phyloP scores from a whole-genome alignment of 2,329 filamentous ascomycete genomes.

The Teratosphaeria gauchensis region DNA sequence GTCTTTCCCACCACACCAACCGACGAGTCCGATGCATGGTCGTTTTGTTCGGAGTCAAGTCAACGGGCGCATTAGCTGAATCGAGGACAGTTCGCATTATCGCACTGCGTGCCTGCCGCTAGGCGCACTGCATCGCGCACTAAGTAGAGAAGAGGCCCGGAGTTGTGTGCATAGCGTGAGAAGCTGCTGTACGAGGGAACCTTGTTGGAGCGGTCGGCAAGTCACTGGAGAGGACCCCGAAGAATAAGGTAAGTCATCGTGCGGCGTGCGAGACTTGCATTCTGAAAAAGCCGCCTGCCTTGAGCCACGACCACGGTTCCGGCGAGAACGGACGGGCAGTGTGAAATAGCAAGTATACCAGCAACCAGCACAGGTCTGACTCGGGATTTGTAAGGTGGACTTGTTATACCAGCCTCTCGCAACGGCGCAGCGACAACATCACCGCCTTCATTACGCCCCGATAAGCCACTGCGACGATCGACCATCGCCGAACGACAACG shows the following conservation, averaged over 20 bases:
- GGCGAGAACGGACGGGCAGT: neutral
- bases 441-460: neutral
- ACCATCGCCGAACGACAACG: neutral
- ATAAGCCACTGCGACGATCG: neutral
- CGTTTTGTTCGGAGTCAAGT: neutral
- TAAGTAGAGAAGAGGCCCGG: neutral
- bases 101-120: neutral
- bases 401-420: neutral
- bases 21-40: neutral
- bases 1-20: neutral
- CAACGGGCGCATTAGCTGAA: neutral
- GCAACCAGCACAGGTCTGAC: neutral
- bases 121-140: neutral
- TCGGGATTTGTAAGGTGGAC: neutral
- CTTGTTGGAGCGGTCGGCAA: neutral
- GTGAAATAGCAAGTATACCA: neutral
- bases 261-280: neutral
- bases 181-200: neutral
- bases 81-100: neutral
- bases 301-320: neutral
- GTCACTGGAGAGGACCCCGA: neutral
- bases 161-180: neutral
- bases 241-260: neutral
- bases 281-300: neutral
- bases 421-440: neutral